A percentile compares a stretch with the other conserved stretches of the same genome.
Conservation (phyloP, 208 protist genomes). For the Lotmaria passim region DNA sequence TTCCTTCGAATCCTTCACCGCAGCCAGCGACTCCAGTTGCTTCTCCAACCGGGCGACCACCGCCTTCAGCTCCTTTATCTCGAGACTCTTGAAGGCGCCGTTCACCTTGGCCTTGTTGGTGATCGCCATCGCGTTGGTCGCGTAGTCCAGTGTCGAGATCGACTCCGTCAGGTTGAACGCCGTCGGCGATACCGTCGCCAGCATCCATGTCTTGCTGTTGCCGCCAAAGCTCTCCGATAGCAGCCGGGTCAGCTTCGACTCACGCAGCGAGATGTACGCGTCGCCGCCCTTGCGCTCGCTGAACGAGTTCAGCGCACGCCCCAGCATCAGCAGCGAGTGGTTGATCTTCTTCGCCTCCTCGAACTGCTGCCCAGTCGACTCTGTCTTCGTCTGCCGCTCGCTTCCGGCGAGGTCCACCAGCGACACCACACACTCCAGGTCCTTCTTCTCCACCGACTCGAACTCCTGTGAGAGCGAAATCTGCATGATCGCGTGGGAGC, state of each 20-base stretch:
- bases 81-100: slow-evolving; percentile 55
- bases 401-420: slow-evolving; percentile 86
- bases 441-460: slow-evolving; percentile 52
- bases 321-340: slow-evolving; percentile 85
- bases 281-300: slow-evolving; percentile 68
- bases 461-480: slow-evolving; percentile 73
- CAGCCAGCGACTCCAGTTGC: slow-evolving; percentile 43
- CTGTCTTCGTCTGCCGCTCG: slow-evolving; percentile 85
- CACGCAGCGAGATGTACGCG: slow-evolving; percentile 80
- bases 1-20: slow-evolving; percentile 40
- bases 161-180: slow-evolving; percentile 82
- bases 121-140: slow-evolving; percentile 79
- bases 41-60: slow-evolving; percentile 54
- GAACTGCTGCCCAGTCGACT: slow-evolving; percentile 78
- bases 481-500: slow-evolving; percentile 86
- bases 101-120: slow-evolving; percentile 79
- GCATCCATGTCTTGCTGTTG: slow-evolving; percentile 94
- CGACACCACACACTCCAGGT: slow-evolving; percentile 68
- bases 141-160: slow-evolving; percentile 85
- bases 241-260: slow-evolving; percentile 90
- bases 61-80: slow-evolving; percentile 75
- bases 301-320: slow-evolving; percentile 86
- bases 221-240: slow-evolving; percentile 91
- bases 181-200: slow-evolving; percentile 87
- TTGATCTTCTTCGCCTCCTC: slow-evolving; percentile 93